Evolutionary conservation across 2,329 filamentous ascomycete species (phyloP).

Genomic region (Chrysoporthe austroafricana): DNA sequence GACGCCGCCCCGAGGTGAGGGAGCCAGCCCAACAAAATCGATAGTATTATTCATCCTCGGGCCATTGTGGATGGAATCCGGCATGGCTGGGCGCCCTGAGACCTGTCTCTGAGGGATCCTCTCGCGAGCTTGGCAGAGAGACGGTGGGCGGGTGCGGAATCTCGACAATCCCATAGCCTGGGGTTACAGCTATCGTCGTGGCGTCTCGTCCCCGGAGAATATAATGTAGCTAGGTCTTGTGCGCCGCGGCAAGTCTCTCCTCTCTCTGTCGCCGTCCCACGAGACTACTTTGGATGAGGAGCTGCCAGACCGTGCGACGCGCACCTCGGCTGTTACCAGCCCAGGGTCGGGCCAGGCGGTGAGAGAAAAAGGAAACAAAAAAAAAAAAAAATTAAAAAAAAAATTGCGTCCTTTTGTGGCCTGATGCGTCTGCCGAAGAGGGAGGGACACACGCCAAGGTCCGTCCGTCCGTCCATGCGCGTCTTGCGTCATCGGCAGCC

Average conservation of each 20-base stretch:
- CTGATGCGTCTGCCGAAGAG: background rate
- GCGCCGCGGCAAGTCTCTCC: background rate
- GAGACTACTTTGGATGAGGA: constrained; percentile 3
- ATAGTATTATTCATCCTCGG: background rate
- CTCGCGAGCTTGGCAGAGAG: background rate
- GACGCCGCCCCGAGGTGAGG: background rate
- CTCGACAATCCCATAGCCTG: background rate
- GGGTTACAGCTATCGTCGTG: background rate
- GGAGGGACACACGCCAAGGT: background rate
- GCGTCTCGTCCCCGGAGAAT: background rate
- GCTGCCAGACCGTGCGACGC: background rate
- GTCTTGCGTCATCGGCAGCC: background rate
- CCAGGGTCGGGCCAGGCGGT: background rate
- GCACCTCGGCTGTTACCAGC: constrained; percentile 13
- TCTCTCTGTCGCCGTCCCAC: too few species aligned
- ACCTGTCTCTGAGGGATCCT: background rate
- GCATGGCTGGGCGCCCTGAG: too few species aligned
- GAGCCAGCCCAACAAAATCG: constrained; percentile 11
- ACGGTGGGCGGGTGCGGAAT: background rate
- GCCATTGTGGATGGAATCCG: background rate
- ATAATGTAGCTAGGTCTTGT: background rate
- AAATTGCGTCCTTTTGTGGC: background rate
- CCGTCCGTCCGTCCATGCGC: background rate
- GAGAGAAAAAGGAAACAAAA: background rate
- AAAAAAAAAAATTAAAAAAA: too few species aligned